These are phyloP conservation scores for Suillus spraguei DNA, from an alignment of 768 basidiomycete species.

Conservation along the genomic window DNA sequence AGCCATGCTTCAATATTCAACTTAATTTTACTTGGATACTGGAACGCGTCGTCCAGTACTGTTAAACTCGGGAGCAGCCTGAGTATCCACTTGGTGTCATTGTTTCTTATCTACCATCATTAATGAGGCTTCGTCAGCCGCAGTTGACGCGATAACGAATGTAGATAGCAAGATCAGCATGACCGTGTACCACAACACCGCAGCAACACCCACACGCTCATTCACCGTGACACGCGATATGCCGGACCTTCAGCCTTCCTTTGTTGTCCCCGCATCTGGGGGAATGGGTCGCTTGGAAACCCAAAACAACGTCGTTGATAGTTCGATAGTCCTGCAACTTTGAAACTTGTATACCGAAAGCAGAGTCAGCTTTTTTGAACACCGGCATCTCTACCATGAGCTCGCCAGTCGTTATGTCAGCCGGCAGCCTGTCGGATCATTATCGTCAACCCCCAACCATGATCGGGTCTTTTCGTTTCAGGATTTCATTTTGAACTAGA, in stretches of 20 bases:
- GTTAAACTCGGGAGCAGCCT: background rate
- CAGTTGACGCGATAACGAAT: background rate
- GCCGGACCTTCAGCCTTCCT: background rate
- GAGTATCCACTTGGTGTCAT: background rate
- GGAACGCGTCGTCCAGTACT: background rate
- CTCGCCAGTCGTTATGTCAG: background rate
- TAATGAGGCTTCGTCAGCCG: background rate
- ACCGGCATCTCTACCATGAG: background rate
- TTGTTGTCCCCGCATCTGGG: background rate
- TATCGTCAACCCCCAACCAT: background rate
- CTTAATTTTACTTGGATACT: background rate
- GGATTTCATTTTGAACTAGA: background rate
- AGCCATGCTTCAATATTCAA: background rate
- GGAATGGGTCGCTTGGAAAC: background rate
- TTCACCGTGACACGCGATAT: background rate
- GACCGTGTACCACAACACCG: background rate
- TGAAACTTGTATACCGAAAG: background rate
- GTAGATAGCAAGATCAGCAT: background rate
- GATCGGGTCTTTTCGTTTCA: background rate
- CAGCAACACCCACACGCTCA: background rate
- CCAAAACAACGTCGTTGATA: background rate
- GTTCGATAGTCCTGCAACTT: background rate
- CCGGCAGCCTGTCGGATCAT: background rate
- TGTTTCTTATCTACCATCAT: background rate
- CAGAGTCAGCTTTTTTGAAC: background rate